Evolutionary conservation across 2,329 filamentous ascomycete species (phyloP).

Genomic region (Escovopsis sp.): DNA sequence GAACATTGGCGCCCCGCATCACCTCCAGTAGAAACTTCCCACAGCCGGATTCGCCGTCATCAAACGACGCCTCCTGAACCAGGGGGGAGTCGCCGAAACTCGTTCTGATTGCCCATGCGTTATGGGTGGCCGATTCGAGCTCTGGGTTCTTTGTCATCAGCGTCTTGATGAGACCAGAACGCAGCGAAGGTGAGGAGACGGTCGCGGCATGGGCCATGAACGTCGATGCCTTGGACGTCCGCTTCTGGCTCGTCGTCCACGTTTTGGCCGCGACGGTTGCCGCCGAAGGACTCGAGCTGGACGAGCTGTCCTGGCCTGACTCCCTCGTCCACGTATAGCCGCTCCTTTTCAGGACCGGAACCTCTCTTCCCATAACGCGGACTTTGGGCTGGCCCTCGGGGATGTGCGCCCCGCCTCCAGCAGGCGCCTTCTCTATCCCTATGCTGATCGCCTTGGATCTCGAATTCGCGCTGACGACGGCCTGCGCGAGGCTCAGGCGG

Average conservation of each 20-base stretch:
- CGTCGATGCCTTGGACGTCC: conserved; percentile 38
- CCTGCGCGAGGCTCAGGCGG: conserved; percentile 67
- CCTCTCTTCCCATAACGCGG: conserved; percentile 56
- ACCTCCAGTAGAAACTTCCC: conserved; percentile 41
- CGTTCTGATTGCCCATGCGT: conserved; percentile 35
- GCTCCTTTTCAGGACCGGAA: conserved; percentile 62
- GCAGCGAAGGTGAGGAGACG: conserved; percentile 25
- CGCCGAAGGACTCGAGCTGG: conserved; percentile 7
- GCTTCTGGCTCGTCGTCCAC: conserved; percentile 38
- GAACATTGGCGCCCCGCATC: conserved; percentile 34
- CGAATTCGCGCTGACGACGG: conserved; percentile 70
- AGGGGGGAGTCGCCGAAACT: conserved; percentile 23
- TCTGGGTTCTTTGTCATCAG: conserved; percentile 34
- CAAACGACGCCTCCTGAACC: conserved; percentile 36
- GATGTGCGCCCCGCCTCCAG: conserved; percentile 46
- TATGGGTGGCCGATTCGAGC: conserved; percentile 42
- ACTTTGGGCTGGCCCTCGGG: conserved; percentile 63
- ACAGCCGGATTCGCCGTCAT: conserved; percentile 47
- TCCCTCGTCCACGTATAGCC: conserved; percentile 41
- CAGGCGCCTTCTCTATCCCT: conserved; percentile 51
- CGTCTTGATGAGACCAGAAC: conserved; percentile 28
- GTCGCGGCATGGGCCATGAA: conserved; percentile 39
- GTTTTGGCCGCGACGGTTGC: conserved; percentile 6
- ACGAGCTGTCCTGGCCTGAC: neutral
- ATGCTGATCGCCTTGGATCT: conserved; percentile 61